Evolutionary conservation across 2,329 filamentous ascomycete species (phyloP), one percentile per base, ranked within the genome.

Genomic region (Hypocreales sp.): DNA sequence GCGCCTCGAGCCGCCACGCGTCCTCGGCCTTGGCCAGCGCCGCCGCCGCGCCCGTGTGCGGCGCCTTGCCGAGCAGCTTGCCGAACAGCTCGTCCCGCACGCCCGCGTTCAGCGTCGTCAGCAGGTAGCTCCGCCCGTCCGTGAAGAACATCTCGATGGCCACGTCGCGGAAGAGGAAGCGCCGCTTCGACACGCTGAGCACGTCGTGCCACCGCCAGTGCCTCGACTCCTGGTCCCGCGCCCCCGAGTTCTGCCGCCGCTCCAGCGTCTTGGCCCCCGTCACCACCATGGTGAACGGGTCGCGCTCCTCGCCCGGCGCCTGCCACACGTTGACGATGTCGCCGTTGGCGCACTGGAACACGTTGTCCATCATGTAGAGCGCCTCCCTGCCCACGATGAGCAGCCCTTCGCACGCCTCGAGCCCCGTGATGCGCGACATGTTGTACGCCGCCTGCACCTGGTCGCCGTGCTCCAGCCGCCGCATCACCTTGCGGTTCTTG

Each of bases 281-380:
- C 37, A 98, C 92, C 48, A 95, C 87, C 42, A 92, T 82, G 12
- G 93, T 78, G 47, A 94, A 98, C 1, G 84, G 83, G 42, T 98
- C 90, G 14, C 90, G 76, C 52, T 98, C 92, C 39, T 95, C 86
- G 1, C 69, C 60, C 0, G 87, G 84, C 3, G 90, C 92, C 51
- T 95, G 84, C 72, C 81, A 87, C 7, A 93, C 86, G 42, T 93
- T 87, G 32, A 98, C 82, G 44, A 98, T 94, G 48, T 98, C 92
- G 9, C 87, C 87, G 44, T 94, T 90, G 3, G 80, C 76, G 36
- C 87, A 74, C 45, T 95, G 87, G 48, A 98, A 95, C 44, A 93
- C 87, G 40, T 90, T 87, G 53, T 98, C 90, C 52, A 95, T 79
- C 39, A 98, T 77, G 46, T 98, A 98, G 11, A 98, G 65, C 25